phyloP scores from a whole-genome alignment of 495 filamentous ascomycete species.

The Neurospora sp. region DNA sequence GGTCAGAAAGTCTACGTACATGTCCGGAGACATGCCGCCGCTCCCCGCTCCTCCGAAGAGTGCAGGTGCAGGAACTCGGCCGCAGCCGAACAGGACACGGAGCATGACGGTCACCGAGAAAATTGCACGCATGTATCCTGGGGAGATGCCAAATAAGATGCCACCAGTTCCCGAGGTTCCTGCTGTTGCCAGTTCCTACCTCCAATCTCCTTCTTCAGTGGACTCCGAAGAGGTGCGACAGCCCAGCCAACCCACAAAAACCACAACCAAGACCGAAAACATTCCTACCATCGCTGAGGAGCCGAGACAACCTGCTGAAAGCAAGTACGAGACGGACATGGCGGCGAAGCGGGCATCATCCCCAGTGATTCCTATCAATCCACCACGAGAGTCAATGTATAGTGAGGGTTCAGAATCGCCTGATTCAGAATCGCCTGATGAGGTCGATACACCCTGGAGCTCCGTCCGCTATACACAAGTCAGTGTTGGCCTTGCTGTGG shows the following conservation, averaged over 20 bases:
- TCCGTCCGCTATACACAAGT: conserved; percentile 30
- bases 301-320: not conserved
- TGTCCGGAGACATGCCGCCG: conserved; percentile 20
- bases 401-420: not conserved
- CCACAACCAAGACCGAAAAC: conserved; percentile 26
- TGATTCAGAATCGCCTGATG: conserved; percentile 19
- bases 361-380: conserved; percentile 17
- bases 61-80: conserved; percentile 18
- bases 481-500: conserved; percentile 22
- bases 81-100: conserved; percentile 36
- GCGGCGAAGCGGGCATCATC: conserved; percentile 30
- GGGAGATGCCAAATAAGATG: conserved; percentile 1
- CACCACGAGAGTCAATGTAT: not conserved
- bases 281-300: conserved; percentile 29
- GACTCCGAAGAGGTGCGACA: conserved; percentile 6
- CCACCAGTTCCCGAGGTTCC: conserved; percentile 32
- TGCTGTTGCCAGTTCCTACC: conserved; percentile 23
- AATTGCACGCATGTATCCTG: conserved; percentile 36
- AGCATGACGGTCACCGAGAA: conserved; percentile 47
- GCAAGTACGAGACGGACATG: conserved; percentile 3
- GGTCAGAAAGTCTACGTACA: conserved; percentile 31
- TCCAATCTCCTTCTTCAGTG: conserved; percentile 8
- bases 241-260: conserved; percentile 23
- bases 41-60: conserved; percentile 35
- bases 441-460: conserved; percentile 28